Evolutionary conservation across 2,329 filamentous ascomycete species (phyloP), one percentile per base, ranked within the genome.

Genomic region (Phyllosticta citribraziliensis): DNA sequence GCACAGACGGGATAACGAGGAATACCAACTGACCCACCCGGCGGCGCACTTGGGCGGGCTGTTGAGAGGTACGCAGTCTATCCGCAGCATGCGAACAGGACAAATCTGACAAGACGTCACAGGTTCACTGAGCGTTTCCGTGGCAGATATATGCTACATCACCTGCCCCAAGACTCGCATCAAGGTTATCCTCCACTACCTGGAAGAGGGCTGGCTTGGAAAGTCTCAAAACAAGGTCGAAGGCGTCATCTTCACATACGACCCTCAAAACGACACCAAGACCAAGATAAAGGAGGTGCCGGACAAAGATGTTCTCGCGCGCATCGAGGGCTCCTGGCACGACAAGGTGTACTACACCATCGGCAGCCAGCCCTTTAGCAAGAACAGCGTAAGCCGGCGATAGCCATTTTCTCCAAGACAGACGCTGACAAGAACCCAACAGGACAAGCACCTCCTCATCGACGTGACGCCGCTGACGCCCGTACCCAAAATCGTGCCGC

Each of bases 1-100:
- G 25, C 85, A 91, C 68, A 87, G 86, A 65, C 82, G 89, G 58
- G 85, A 88, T 67, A 84, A 93, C 70, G 94, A 99, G 77, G 89
- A 92, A 64, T 99, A 99, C 74, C 91, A 96, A 71, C 83, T 99
- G 64, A 96, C 89, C 5, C 94, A 99, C 74, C 94, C 94, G 3
- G 86, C 89, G n/a, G 94, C 94, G 6, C 90, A 96, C 70, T 80
- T 99, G 1, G 91, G 92, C 27, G 94, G 94, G 19, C 80, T 99
- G 58, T 76, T 99, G 54, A 83, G 92, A 66, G 94, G 76, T 77
- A 66, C 19, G 65, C 61, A 12, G 5, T 22, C 40, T 55, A 20
- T 52, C 10, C 5, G 20, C 17, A 14, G n/a, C n/a, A 40, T 12
- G 30, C 3, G 10, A 11, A 14, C n/a, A 4, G 14, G 10, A 6